phyloP scores from a whole-genome alignment of 768 basidiomycete species.

The Lactarius indigo region DNA sequence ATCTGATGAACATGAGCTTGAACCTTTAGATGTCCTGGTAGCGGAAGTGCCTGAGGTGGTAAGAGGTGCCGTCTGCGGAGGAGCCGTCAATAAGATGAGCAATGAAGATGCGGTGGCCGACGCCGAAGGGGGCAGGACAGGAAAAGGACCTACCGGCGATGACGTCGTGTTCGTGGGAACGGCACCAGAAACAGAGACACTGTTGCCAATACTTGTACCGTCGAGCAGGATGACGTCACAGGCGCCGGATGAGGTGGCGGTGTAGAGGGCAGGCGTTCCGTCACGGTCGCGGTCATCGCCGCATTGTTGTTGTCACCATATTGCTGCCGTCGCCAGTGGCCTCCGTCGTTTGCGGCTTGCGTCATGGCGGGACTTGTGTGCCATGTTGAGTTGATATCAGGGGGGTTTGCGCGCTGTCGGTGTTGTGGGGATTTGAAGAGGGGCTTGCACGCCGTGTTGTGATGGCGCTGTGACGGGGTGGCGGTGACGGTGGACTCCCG shows the following conservation, averaged over 20 bases:
- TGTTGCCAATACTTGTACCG: slow-evolving; percentile 52
- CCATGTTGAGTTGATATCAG: too few relatives aligned
- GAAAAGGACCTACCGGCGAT: slow-evolving; percentile 5
- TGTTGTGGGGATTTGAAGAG: too few relatives aligned
- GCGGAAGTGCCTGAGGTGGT: background rate
- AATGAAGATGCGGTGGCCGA: background rate
- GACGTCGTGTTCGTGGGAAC: background rate
- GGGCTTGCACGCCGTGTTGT: too few relatives aligned
- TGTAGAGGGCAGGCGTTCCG: slow-evolving; percentile 34
- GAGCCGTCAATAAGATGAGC: background rate
- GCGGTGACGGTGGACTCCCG: too few relatives aligned
- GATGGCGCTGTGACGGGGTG: too few relatives aligned
- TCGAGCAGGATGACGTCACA: slow-evolving; percentile 56
- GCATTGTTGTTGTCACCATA: too few relatives aligned
- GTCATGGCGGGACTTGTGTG: too few relatives aligned
- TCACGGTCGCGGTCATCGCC: too few relatives aligned
- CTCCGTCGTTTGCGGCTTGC: too few relatives aligned
- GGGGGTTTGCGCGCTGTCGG: too few relatives aligned
- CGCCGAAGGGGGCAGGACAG: background rate
- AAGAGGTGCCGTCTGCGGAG: background rate
- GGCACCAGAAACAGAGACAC: slow-evolving; percentile 19
- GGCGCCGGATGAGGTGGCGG: slow-evolving; percentile 56
- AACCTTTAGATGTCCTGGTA: background rate
- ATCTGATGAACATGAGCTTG: slow-evolving; percentile 2
- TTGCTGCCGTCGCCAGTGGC: too few relatives aligned